phyloP scores from a whole-genome alignment of 2,329 filamentous ascomycete species.

The Colletotrichum sublineola region DNA sequence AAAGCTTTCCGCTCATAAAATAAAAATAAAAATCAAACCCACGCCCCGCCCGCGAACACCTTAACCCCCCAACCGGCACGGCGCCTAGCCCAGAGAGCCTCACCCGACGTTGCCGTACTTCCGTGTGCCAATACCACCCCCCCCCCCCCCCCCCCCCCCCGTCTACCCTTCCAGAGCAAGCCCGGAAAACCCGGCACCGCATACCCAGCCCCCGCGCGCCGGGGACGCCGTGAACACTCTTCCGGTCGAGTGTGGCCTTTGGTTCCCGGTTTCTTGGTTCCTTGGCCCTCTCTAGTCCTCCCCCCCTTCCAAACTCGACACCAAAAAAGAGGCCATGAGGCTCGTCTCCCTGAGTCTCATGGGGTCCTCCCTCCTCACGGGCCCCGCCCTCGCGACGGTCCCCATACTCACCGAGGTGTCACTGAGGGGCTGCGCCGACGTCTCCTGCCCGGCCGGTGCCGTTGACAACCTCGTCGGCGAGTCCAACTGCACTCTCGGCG shows the following conservation, averaged over 20 bases:
- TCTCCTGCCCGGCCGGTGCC: constrained; percentile 34
- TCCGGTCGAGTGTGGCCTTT: neutral
- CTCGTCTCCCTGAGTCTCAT: constrained; percentile 26
- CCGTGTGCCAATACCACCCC: constrained; percentile 1
- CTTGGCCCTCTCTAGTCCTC: neutral
- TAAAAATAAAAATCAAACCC: neutral
- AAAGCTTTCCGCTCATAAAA: neutral
- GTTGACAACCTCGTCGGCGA: constrained; percentile 37
- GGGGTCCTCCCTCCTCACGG: constrained; percentile 39
- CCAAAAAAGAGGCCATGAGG: constrained; percentile 22
- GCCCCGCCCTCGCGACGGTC: constrained; percentile 38
- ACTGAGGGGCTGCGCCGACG: constrained; percentile 34
- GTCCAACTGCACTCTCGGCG: constrained; percentile 40
- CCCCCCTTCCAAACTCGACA: too few relatives aligned
- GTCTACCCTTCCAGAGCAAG: neutral
- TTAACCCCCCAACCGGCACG: neutral
- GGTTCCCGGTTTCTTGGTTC: neutral
- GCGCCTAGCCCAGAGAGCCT: constrained; percentile 20
- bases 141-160: too few relatives aligned
- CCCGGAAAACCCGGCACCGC: neutral
- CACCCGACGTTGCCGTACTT: constrained; percentile 20
- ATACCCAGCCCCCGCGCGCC: neutral
- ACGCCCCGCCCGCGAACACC: constrained; percentile 23
- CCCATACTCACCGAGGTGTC: constrained; percentile 41
- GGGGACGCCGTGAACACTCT: neutral